These are phyloP conservation scores for Boletus mariae DNA, from an alignment of 1,284 basidiomycete genomes.

Conservation along the genomic window DNA sequence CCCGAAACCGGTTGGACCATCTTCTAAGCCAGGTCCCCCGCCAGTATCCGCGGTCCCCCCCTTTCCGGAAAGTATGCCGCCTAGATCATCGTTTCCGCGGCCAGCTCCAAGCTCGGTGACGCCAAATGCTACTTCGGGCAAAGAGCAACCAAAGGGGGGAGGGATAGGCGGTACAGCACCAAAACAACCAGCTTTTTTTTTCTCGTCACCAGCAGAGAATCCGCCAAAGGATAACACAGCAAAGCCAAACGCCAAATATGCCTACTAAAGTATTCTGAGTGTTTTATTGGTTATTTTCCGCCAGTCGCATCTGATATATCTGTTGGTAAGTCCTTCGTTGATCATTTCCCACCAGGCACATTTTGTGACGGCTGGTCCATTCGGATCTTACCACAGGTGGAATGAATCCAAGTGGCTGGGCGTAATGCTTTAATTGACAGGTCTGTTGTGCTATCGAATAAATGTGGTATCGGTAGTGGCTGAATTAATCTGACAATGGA, in stretches of 20 bases:
- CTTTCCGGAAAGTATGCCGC: not conserved
- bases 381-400: not conserved
- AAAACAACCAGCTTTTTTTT: not conserved
- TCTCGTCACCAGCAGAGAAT: not conserved
- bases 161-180: not conserved
- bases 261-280: not conserved
- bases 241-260: not conserved
- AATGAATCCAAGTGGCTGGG: not conserved
- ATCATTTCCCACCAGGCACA: not conserved
- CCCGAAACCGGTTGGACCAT: not conserved
- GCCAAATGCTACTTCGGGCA: not conserved
- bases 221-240: not conserved
- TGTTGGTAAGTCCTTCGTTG: not conserved
- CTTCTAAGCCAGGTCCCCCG: not conserved
- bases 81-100: not conserved
- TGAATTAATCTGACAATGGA: not conserved
- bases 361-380: not conserved
- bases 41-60: not conserved
- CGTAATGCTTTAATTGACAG: not conserved
- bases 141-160: not conserved
- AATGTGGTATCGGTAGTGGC: not conserved
- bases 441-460: not conserved
- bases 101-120: not conserved
- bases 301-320: not conserved
- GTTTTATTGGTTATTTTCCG: not conserved